Conservation (phyloP, 805 yeast species). For the Huiozyma sinensis region DNA sequence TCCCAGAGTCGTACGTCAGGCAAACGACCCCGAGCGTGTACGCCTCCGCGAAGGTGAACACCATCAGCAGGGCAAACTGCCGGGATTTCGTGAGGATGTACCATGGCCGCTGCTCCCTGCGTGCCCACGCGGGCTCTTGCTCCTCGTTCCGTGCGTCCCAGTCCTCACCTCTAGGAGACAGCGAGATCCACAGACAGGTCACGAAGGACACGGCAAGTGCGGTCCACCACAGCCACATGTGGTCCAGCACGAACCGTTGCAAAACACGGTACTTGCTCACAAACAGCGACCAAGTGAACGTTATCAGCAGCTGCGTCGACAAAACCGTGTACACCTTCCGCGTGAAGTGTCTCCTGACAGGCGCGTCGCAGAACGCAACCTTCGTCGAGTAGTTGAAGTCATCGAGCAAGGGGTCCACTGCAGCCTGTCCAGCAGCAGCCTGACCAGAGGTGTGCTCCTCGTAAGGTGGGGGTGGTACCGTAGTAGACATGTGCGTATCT, state of each 20-base stretch:
- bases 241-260: slow-evolving; percentile 42
- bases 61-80: slow-evolving; percentile 41
- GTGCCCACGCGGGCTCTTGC: background rate
- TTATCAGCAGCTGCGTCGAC: slow-evolving; percentile 49
- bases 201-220: slow-evolving; percentile 51
- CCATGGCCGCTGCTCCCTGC: slow-evolving; percentile 16
- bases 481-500: background rate
- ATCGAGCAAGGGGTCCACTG: slow-evolving; percentile 33
- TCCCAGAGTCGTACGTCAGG: slow-evolving; percentile 47
- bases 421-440: background rate
- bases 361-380: slow-evolving; percentile 68
- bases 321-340: slow-evolving; percentile 72
- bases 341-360: slow-evolving; percentile 64
- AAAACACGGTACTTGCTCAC: slow-evolving; percentile 11
- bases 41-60: slow-evolving; percentile 68
- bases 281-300: slow-evolving; percentile 33
- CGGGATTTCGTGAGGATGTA: slow-evolving; percentile 18
- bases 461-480: slow-evolving; percentile 3
- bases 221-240: slow-evolving; percentile 50
- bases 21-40: slow-evolving; percentile 61
- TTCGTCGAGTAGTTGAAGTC: slow-evolving; percentile 75
- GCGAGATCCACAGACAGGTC: slow-evolving; percentile 50
- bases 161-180: slow-evolving; percentile 61
- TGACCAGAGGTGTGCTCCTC: slow-evolving; percentile 1
- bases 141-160: slow-evolving; percentile 2